These are phyloP conservation scores for Hericium rajendrae DNA, from an alignment of 768 basidiomycete species.

Conservation along the genomic window DNA sequence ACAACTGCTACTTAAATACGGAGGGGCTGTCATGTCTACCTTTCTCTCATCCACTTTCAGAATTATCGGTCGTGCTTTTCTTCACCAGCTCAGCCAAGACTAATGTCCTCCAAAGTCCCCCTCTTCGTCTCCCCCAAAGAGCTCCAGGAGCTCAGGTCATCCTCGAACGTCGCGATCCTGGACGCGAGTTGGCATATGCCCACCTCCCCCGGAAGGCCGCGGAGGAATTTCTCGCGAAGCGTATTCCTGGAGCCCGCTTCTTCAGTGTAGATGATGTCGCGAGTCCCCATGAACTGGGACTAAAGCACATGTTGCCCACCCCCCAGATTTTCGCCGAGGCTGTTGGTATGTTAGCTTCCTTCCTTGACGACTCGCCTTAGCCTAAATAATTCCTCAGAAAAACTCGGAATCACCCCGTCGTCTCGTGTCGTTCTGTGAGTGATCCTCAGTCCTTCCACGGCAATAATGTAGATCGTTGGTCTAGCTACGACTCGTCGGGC, in stretches of 20 bases:
- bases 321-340: constrained; percentile 62
- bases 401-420: constrained; percentile 59
- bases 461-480: background rate
- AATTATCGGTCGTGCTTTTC: background rate
- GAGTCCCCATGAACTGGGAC: constrained; percentile 60
- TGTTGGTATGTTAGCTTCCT: constrained; percentile 49
- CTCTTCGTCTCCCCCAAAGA: constrained; percentile 23
- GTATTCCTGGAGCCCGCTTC: constrained; percentile 64
- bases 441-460: background rate
- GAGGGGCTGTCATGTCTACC: background rate
- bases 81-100: background rate
- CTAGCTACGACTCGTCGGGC: constrained; percentile 82
- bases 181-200: constrained; percentile 97
- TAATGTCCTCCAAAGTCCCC: constrained; percentile 16
- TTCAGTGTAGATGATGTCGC: constrained; percentile 78
- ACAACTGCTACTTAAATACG: background rate
- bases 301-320: constrained; percentile 93
- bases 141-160: constrained; percentile 18
- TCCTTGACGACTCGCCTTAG: background rate
- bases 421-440: constrained; percentile 76
- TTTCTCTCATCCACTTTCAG: background rate
- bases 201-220: constrained; percentile 57
- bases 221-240: constrained; percentile 58
- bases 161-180: constrained; percentile 32
- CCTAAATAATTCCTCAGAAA: constrained; percentile 29